These are phyloP conservation scores for Mortierella hygrophila DNA, from an alignment of 192 early-diverging fungal genomes.

Conservation along the genomic window DNA sequence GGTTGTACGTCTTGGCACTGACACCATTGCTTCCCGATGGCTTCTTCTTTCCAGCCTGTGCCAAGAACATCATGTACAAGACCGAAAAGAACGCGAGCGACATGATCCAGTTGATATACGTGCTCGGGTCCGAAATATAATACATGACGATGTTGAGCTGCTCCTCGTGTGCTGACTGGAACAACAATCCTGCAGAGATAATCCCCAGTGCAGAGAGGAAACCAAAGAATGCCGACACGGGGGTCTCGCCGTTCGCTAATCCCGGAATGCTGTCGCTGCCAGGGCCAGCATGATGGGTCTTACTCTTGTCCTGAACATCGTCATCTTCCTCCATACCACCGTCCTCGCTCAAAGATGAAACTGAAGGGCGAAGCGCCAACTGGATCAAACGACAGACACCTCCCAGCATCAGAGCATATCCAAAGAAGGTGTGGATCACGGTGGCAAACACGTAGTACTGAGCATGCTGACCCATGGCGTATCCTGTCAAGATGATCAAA, in stretches of 20 bases:
- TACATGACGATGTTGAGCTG: conserved; percentile 53
- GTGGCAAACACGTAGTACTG: conserved; percentile 55
- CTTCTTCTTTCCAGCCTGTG: conserved; percentile 47
- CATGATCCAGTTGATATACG: conserved; percentile 59
- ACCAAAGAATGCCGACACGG: conserved; percentile 55
- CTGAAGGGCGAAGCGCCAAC: conserved; percentile 42
- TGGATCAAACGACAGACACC: conserved; percentile 46
- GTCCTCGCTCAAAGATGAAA: conserved; percentile 22
- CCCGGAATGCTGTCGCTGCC: conserved; percentile 20
- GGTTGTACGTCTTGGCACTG: conserved; percentile 27
- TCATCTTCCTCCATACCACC: conserved; percentile 33
- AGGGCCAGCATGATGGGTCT: background rate
- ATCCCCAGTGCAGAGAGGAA: conserved; percentile 49
- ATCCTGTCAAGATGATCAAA: conserved; percentile 57
- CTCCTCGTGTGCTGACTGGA: conserved; percentile 56
- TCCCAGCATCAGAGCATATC: conserved; percentile 44
- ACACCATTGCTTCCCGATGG: background rate
- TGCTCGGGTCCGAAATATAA: conserved; percentile 54
- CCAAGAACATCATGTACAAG: conserved; percentile 36
- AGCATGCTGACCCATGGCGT: conserved; percentile 49
- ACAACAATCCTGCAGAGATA: conserved; percentile 55
- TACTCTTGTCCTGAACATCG: conserved; percentile 17
- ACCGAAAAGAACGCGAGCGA: conserved; percentile 51
- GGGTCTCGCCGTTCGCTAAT: conserved; percentile 45
- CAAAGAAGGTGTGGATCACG: conserved; percentile 47